A percentile compares a stretch with the other conserved stretches of the same genome.
phyloP scores from a whole-genome alignment of 176 grass and related monocot genomes.

The Ampelocalamus luodianensis region DNA sequence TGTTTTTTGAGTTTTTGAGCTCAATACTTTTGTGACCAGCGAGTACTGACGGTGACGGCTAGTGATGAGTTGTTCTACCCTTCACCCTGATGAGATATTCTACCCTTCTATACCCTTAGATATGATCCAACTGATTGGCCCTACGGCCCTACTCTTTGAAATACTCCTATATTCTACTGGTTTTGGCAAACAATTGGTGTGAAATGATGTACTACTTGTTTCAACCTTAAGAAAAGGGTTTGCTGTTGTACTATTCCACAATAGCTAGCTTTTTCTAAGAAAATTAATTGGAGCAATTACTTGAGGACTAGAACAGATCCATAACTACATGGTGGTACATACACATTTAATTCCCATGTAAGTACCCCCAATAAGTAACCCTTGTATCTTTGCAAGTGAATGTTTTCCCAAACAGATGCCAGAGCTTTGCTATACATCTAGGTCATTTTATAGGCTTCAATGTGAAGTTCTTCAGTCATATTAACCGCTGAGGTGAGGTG shows the following conservation, averaged over 20 bases:
- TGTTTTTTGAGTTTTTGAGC: conserved; percentile 7
- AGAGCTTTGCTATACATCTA: background rate
- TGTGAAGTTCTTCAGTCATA: background rate
- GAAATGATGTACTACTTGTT: background rate
- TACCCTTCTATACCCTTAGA: too few relatives aligned
- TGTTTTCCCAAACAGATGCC: background rate
- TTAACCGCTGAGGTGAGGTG: too few relatives aligned
- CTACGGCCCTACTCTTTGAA: conserved; percentile 22
- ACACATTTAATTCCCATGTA: conserved; percentile 20
- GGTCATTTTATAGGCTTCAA: background rate
- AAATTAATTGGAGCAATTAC: conserved; percentile 16
- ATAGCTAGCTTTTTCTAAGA: background rate
- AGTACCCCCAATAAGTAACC: conserved; percentile 20
- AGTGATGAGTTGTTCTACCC: background rate
- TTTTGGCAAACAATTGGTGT: background rate
- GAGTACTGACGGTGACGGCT: background rate
- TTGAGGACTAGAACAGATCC: background rate
- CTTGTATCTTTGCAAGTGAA: conserved; percentile 18
- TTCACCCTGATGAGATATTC: background rate
- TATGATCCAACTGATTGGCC: background rate
- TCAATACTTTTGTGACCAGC: background rate
- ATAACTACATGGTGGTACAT: conserved; percentile 15
- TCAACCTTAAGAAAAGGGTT: background rate
- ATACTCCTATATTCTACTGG: background rate
- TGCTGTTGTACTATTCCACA: background rate